Conservation (phyloP, 2,329 filamentous ascomycete species). For the Ophiostoma sp. region DNA sequence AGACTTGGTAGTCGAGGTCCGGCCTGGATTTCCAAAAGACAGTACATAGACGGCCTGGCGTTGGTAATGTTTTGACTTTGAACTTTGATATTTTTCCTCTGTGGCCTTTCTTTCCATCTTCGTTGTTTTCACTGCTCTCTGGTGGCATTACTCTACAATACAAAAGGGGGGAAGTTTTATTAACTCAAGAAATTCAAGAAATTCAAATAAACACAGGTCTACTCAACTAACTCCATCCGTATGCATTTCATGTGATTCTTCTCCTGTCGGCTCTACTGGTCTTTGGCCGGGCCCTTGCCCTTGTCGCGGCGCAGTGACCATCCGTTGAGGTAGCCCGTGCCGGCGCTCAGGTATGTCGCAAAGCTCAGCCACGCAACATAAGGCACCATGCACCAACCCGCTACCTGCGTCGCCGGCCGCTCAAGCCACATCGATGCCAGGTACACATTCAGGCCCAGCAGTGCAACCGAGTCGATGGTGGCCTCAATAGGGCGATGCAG, state of each 20-base stretch:
- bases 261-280: constrained; percentile 28
- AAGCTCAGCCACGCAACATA: constrained; percentile 85
- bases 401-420: constrained; percentile 37
- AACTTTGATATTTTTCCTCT: background rate
- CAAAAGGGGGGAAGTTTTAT: constrained; percentile 2
- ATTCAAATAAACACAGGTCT: background rate
- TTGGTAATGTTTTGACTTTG: background rate
- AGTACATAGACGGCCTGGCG: background rate
- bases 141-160: too few relatives aligned
- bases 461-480: constrained; percentile 65
- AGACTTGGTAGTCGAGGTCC: background rate
- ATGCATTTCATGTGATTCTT: background rate
- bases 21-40: background rate
- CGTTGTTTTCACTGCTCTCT: too few relatives aligned
- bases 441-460: constrained; percentile 68
- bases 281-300: constrained; percentile 19
- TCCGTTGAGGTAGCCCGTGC: constrained; percentile 61
- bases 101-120: constrained; percentile 27
- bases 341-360: constrained; percentile 75
- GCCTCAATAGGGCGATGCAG: constrained; percentile 67
- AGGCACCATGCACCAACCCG: constrained; percentile 70
- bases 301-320: constrained; percentile 50
- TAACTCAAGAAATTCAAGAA: too few relatives aligned
- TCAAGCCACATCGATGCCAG: constrained; percentile 64
- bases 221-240: background rate